Conservation (phyloP, 495 filamentous ascomycete species). For the Aspergillus ostianus region DNA sequence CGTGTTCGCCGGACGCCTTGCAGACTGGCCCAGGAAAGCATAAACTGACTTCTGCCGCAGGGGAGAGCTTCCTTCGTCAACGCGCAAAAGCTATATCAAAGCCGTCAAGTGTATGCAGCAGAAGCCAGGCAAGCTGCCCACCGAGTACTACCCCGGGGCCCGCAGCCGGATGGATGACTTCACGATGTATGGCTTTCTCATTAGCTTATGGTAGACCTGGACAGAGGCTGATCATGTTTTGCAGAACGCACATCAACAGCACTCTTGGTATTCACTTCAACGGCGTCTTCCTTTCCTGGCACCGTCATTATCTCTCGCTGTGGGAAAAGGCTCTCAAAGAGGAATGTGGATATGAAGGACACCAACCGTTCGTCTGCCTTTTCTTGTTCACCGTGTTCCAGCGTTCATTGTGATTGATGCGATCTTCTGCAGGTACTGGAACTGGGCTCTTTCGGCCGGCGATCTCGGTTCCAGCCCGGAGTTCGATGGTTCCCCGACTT, state of each 20-base stretch:
- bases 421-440: background rate
- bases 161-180: slow-evolving; percentile 3
- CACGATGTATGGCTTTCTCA: background rate
- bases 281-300: slow-evolving; percentile 2
- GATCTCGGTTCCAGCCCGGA: background rate
- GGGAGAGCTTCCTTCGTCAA: background rate
- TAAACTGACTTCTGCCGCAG: background rate
- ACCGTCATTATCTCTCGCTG: slow-evolving; percentile 1
- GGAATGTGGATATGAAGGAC: background rate
- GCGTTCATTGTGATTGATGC: background rate
- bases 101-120: slow-evolving; percentile 5
- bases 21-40: background rate
- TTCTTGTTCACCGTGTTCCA: background rate
- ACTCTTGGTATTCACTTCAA: background rate
- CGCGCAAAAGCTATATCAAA: background rate
- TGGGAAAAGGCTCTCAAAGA: background rate
- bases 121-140: background rate
- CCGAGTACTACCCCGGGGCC: background rate
- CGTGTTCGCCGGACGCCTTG: background rate
- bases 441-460: background rate
- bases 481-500: slow-evolving; percentile 1
- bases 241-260: slow-evolving; percentile 2
- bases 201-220: background rate
- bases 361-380: background rate
- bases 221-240: background rate